Conservation (phyloP, 805 yeast species). For the Metschnikowia santaceciliae region DNA sequence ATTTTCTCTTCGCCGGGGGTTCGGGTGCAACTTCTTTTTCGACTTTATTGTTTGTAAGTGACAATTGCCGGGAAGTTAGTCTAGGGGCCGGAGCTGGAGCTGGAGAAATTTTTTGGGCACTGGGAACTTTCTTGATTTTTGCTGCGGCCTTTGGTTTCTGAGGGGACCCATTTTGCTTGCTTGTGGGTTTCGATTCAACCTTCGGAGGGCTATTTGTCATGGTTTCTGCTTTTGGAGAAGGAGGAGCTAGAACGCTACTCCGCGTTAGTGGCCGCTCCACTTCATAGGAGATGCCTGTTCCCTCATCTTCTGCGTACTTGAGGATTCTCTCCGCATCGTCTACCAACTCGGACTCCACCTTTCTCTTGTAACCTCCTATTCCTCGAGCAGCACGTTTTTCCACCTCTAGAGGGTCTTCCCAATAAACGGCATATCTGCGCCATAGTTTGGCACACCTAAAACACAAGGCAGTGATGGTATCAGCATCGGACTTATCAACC, state of each 20-base stretch:
- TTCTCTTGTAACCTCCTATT: constrained; percentile 54
- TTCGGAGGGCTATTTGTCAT: neutral
- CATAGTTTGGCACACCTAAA: constrained; percentile 84
- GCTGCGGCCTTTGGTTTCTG: neutral
- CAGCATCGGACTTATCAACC: constrained; percentile 12
- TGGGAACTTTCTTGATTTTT: neutral
- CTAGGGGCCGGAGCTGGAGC: constrained; percentile 1
- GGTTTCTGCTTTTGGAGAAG: neutral
- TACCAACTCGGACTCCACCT: constrained; percentile 62
- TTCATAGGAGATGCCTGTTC: constrained; percentile 23
- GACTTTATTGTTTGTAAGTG: constrained; percentile 6
- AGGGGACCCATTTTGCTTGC: neutral
- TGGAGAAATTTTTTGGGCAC: neutral
- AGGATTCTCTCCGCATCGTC: constrained; percentile 57
- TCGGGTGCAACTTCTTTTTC: neutral
- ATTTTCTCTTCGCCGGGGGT: neutral
- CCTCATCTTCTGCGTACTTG: constrained; percentile 41
- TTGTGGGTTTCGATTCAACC: neutral
- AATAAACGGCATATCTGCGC: constrained; percentile 82
- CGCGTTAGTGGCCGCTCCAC: constrained; percentile 1
- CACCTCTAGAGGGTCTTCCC: constrained; percentile 78
- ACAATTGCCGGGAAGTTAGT: constrained; percentile 10
- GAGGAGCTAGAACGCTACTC: neutral
- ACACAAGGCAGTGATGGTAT: constrained; percentile 62
- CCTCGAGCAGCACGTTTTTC: constrained; percentile 43